Percentiles rank a stretch among this genome's conserved stretches.
These are phyloP conservation scores for Rubia tinctorum DNA, from an alignment of 305 asterid genomes.

Conservation along the genomic window DNA sequence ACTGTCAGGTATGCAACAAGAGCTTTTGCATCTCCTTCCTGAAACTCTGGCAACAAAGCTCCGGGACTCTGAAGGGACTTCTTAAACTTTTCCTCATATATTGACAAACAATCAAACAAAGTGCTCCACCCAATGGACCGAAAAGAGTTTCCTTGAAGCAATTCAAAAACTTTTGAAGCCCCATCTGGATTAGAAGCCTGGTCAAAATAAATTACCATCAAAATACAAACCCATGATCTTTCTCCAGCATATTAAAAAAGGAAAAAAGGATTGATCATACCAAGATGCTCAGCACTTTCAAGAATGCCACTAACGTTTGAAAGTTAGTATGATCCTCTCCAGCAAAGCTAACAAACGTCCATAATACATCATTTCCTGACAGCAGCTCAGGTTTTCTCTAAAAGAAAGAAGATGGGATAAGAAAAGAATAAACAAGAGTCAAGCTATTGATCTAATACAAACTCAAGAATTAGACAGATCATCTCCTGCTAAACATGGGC, in stretches of 20 bases:
- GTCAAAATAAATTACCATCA: conserved; percentile 28
- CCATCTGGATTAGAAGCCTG: conserved; percentile 91
- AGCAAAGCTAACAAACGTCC: conserved; percentile 97
- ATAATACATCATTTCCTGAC: conserved; percentile 84
- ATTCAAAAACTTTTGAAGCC: conserved; percentile 87
- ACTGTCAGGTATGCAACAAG: conserved; percentile 91
- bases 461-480: neutral
- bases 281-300: conserved; percentile 88
- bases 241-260: neutral
- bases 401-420: conserved; percentile 22
- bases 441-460: neutral
- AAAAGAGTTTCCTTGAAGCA: conserved; percentile 86
- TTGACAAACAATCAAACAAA: conserved; percentile 75
- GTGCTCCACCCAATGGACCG: conserved; percentile 94
- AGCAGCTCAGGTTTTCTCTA: conserved; percentile 94
- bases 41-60: conserved; percentile 71
- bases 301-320: conserved; percentile 94
- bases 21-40: conserved; percentile 98
- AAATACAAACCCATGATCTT: conserved; percentile 5
- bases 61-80: conserved; percentile 82
- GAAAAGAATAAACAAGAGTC: conserved; percentile 6
- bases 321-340: conserved; percentile 96
- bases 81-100: conserved; percentile 87
- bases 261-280: conserved; percentile 35
- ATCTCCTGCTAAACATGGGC: neutral